A percentile compares a stretch with the other conserved stretches of the same genome.
These are phyloP conservation scores for Suhomyces xylopsoci DNA, from an alignment of 805 yeast genomes.

Conservation along the genomic window DNA sequence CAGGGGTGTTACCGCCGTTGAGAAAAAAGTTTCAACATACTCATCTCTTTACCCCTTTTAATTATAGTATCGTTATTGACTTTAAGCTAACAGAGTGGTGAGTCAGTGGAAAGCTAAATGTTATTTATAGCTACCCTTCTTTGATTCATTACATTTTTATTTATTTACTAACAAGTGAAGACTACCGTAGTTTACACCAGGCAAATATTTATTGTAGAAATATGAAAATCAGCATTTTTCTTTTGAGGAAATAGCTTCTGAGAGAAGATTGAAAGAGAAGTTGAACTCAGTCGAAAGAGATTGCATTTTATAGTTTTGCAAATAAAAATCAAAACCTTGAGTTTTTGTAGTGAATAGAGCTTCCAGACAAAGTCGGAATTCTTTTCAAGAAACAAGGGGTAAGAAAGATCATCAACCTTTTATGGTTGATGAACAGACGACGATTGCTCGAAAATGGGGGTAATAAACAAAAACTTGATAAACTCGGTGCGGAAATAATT, in stretches of 20 bases:
- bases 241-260: neutral
- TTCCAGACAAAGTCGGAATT: neutral
- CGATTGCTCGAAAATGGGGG: neutral
- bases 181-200: slow-evolving; percentile 1
- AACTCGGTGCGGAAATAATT: neutral
- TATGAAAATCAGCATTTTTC: neutral
- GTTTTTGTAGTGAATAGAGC: neutral
- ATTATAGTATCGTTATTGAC: neutral
- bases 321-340: neutral
- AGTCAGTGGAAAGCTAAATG: neutral
- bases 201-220: neutral
- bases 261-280: neutral
- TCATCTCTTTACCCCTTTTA: neutral
- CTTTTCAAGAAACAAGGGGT: neutral
- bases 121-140: neutral
- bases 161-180: neutral
- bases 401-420: neutral
- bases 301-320: neutral
- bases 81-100: neutral
- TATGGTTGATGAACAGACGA: neutral
- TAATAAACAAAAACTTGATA: neutral
- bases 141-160: neutral
- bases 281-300: neutral
- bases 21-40: neutral
- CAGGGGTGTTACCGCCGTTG: neutral